Base-by-base conservation (phyloP, 2,329 filamentous ascomycete genomes). In the Beauveria sp. region DNA sequence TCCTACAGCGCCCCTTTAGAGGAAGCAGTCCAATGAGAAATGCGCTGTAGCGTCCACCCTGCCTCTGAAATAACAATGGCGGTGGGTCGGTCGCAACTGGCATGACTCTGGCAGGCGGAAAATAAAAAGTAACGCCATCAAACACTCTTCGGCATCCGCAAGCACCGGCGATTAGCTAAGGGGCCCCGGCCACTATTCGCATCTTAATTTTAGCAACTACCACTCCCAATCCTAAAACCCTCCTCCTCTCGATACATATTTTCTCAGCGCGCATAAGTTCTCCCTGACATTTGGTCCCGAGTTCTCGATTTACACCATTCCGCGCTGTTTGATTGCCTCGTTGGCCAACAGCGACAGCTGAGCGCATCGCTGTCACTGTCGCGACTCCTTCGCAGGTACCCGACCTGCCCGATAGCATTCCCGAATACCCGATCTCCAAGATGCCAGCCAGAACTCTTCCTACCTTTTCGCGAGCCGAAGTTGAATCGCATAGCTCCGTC, bases 371-470 rank as follows among this genome's bases (percentile, higher is more conserved):
- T 43, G 24, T 16, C 12, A 6, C 40, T 53, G 42, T 49, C 43
- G 51, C 53, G 28, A 58, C 24, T 46, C 60, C 28, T 22, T 3
- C 38, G 9, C 38, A 22, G 20, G 26, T 40, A 49, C 45, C 60
- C 60, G 38, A 51, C 26, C n/a, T 43, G 22, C 34, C 57, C 49
- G 50, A 54, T 24, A 61, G 14, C 43, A 54, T 54, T n/a, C 31
- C 42, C 50, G 43, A 46, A 40, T 54, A 48, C 50, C 50, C 50
- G 50, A 48, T 24, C 28, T 31, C 31, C 64, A 69, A 65, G 43
- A 96, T 96, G 90, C 90, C 92, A 67, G 86, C 86, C 70, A 85
- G 85, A 72, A 92, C 86, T 54, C 85, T 98, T 55, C 93, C 93
- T 62, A 93, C 88, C 31, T 88, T 98, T 71, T 88, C 90, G 55